Percentiles rank a stretch among this genome's conserved stretches.
Evolutionary conservation across 208 protist genomes (phyloP).

Genomic region (Borovskyia barvae): DNA sequence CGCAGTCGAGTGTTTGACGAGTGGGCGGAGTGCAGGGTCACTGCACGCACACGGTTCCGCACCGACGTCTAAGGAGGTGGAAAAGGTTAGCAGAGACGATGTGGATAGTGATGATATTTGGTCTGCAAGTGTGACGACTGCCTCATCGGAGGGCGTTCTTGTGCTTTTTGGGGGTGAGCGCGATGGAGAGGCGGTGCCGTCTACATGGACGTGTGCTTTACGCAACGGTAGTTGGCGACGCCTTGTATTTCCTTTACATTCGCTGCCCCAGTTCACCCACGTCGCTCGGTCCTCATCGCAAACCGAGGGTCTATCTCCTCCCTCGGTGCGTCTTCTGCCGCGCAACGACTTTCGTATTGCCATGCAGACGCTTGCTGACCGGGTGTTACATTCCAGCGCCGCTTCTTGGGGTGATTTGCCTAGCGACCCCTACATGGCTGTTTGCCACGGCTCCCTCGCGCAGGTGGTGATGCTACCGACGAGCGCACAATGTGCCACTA

Average conservation of each 20-base stretch:
- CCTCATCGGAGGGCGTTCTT: constrained; percentile 17
- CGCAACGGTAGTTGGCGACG: constrained; percentile 38
- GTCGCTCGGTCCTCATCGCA: constrained; percentile 3
- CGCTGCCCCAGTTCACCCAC: constrained; percentile 16
- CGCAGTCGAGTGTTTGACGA: neutral
- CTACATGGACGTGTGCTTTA: constrained; percentile 46
- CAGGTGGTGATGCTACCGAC: constrained; percentile 19
- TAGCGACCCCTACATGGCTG: constrained; percentile 31
- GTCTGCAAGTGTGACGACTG: constrained; percentile 11
- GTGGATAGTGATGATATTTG: constrained; percentile 10
- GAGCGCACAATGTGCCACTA: constrained; percentile 2
- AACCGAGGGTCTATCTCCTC: neutral
- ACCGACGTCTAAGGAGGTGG: too few species aligned
- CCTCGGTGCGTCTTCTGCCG: constrained; percentile 9
- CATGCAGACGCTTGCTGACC: constrained; percentile 20
- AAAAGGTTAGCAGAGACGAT: neutral
- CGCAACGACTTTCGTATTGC: constrained; percentile 15
- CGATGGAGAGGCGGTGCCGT: constrained; percentile 35
- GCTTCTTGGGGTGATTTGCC: too few species aligned
- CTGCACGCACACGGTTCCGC: neutral
- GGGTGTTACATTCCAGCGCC: neutral
- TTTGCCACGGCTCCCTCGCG: constrained; percentile 56
- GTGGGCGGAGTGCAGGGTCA: neutral
- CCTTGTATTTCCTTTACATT: constrained; percentile 44
- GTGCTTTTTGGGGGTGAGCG: constrained; percentile 65